These are phyloP conservation scores for Suillus paluster DNA, from an alignment of 768 basidiomycete genomes.

Conservation along the genomic window DNA sequence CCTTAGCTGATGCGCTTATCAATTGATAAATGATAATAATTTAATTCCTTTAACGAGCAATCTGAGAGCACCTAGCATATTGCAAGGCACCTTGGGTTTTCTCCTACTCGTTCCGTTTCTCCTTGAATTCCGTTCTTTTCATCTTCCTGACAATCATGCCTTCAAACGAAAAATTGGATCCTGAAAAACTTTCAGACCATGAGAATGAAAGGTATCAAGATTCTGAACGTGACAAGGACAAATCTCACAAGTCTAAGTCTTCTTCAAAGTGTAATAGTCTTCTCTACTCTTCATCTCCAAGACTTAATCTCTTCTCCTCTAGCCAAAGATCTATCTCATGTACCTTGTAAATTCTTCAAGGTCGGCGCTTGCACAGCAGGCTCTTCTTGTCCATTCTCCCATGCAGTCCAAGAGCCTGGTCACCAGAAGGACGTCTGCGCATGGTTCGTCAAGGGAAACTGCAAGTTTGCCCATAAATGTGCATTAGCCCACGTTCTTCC, in stretches of 20 bases:
- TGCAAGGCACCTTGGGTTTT: conserved; percentile 5
- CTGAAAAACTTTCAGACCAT: conserved; percentile 18
- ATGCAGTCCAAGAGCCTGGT: conserved; percentile 71
- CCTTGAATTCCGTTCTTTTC: conserved; percentile 3
- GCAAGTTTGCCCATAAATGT: conserved; percentile 81
- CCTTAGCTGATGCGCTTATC: conserved; percentile 6
- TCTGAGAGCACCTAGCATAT: not conserved
- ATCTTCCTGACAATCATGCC: conserved; percentile 20
- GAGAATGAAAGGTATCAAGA: conserved; percentile 27
- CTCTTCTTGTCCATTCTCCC: conserved; percentile 94
- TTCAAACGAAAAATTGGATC: conserved; percentile 25
- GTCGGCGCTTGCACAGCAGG: conserved; percentile 95
- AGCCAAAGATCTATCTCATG: conserved; percentile 93
- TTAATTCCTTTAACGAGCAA: conserved; percentile 9
- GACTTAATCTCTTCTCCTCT: conserved; percentile 6
- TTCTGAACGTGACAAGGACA: conserved; percentile 18
- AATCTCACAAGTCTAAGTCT: conserved; percentile 26
- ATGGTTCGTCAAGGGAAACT: conserved; percentile 94
- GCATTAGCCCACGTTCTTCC: conserved; percentile 94
- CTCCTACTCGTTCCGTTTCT: conserved; percentile 2
- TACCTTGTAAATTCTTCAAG: conserved; percentile 97
- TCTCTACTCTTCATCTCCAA: conserved; percentile 11
- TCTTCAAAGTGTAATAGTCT: conserved; percentile 37
- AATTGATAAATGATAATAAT: conserved; percentile 5
- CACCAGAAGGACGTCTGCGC: conserved; percentile 81